Evolutionary conservation across 2,329 filamentous ascomycete genomes (phyloP).

Genomic region (Aschersonia sp.): DNA sequence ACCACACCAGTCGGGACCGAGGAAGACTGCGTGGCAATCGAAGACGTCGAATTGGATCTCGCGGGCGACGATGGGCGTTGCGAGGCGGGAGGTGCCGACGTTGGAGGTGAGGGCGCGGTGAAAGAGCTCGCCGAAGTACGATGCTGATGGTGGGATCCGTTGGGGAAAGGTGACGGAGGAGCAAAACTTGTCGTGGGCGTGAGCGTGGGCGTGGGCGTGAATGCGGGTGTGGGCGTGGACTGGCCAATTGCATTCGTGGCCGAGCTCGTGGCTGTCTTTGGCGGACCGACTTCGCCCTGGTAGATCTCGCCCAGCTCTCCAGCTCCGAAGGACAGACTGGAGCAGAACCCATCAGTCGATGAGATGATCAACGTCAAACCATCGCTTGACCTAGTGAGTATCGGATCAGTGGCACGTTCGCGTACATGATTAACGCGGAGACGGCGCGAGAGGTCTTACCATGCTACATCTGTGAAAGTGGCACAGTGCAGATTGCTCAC

Average conservation of each 20-base stretch:
- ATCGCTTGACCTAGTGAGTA: constrained; percentile 29
- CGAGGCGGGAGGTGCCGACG: constrained; percentile 40
- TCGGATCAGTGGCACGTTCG: constrained; percentile 12
- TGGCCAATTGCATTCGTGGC: constrained; percentile 13
- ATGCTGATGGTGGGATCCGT: constrained; percentile 35
- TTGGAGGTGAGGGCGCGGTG: constrained; percentile 40
- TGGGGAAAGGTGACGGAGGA: constrained; percentile 43
- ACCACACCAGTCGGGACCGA: constrained; percentile 36
- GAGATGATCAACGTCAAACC: constrained; percentile 63
- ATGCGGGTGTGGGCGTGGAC: constrained; percentile 47
- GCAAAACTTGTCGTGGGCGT: constrained; percentile 53
- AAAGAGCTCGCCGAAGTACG: constrained; percentile 44
- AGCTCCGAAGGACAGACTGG: constrained; percentile 67
- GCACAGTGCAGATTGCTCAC: constrained; percentile 96
- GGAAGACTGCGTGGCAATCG: constrained; percentile 53
- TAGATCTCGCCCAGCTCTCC: constrained; percentile 79
- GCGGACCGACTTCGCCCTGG: constrained; percentile 47
- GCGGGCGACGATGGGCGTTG: constrained; percentile 64
- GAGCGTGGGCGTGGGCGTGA: constrained; percentile 55
- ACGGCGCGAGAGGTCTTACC: constrained; percentile 41
- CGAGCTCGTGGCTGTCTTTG: constrained; percentile 21
- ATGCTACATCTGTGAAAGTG: constrained; percentile 90
- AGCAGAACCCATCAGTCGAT: constrained; percentile 98
- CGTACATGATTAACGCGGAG: background rate
- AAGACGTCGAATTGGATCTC: constrained; percentile 75